Evolutionary conservation across 192 early-diverging fungal species (phyloP), one percentile per base, ranked within the genome.

Genomic region (Coemansia sp.): DNA sequence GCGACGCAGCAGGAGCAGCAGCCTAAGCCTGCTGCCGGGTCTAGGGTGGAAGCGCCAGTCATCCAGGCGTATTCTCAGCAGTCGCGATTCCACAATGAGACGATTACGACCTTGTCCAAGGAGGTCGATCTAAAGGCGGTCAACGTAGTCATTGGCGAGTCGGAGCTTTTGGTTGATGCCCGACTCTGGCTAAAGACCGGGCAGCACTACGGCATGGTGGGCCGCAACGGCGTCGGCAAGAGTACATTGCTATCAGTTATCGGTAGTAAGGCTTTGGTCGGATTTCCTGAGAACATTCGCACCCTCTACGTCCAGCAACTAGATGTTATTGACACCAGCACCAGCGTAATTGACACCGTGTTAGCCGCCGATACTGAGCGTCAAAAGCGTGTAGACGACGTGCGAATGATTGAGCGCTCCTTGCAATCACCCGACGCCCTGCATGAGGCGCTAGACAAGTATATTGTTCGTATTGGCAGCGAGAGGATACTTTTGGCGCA

Each of bases 201-300:
- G 16, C 87, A 86, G 18, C 87, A 86, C 62, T 96, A 96, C 59
- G 80, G 80, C n/a, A 73, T 99, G 62, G 94, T 99, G 53, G 97
- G 96, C 38, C 93, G 93, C 71, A 93, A 94, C 78, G 95, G 94
- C 76, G 91, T 87, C 11, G 94, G 95, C 75, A 96, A 97, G 75
- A 96, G 94, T 44, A 99, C 97, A 16, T 87, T 99, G 39, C 86
- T 99, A 58, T 97, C 97, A 76, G 84, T 98, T 59, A 98, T 99
- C 89, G 88, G 87, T 59, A 88, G 90, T 61, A 89, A 92, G 64
- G 62, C 80, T 16, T 68, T 97, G 16, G 84, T 93, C 29, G 95
- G 95, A 1, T 89, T 94, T 37, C 94, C 95, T 0, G 84, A 86
- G 38, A 95, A 95, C 74, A 71, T 96, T 59, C 74, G 84, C 40